Base-by-base conservation (phyloP, 2,329 filamentous ascomycete species). In the Nothophaeocryptopus gaeumannii region DNA sequence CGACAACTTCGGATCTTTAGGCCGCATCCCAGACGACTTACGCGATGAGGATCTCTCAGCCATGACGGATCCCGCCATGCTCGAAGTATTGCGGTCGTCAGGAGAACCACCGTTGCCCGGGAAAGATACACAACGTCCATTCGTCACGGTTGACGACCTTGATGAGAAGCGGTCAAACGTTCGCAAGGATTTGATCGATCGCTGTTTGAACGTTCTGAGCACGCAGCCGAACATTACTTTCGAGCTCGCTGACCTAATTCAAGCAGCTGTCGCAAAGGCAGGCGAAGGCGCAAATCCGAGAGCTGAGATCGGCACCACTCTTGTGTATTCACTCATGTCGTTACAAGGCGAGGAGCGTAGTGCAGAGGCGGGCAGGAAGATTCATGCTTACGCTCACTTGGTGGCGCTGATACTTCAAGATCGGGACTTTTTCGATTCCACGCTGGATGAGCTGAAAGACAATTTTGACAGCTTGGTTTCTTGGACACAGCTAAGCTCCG, bases 321-420 rank as follows among this genome's bases (percentile, higher is more conserved):
- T 99, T 39, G 85, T 91, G 4, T 85, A 88, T 62, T 95, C 90
- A 1, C 74, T 99, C 10, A 85, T 95, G 40, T 85, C 82, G 8
- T 68, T 84, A 43, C 78, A 82, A 61, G 76, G 74, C 56, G 79
- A 80, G 39, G 78, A 79, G 29, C 56, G 56, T 8, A 63, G 56
- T 37, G 56, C 62, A 35, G 77, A 82, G 52, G 74, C 80, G 58
- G 79, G 80, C 36, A 80, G 81, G 62, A 92, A 89, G 66, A 83
- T 99, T 58, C 87, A 90, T 14, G 89, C 93, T 1, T 96, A 95
- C 70, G 90, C 93, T 13, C 92, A 99, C 70, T 78, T 99, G 11
- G 76, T 99, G 9, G 93, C 90, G 3, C 74, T 99, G 33, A 82
- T 97, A 45, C 78, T 97, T 13, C 89, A 95, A 63, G 86, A 95